phyloP scores from a whole-genome alignment of 371 early-diverging fungal species.

The Mucor racemosus region DNA sequence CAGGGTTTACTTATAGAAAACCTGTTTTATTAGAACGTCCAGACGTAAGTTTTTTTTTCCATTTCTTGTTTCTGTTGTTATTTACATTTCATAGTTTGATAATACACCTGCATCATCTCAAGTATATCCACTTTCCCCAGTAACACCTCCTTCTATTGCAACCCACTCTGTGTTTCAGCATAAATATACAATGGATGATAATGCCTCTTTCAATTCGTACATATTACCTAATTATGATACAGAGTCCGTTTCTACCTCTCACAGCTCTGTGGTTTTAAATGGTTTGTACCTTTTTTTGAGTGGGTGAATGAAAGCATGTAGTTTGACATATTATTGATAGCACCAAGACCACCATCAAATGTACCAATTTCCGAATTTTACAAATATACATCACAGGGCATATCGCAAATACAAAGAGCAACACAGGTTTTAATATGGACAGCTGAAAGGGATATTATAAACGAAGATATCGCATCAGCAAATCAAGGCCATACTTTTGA shows the following conservation, averaged over 20 bases:
- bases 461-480: background rate
- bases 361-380: background rate
- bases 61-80: background rate
- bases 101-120: background rate
- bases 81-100: background rate
- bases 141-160: background rate
- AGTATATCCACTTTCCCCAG: background rate
- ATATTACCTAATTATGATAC: background rate
- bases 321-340: background rate
- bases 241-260: background rate
- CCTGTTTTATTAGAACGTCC: background rate
- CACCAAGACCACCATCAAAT: background rate
- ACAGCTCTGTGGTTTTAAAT: background rate
- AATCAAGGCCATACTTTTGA: background rate
- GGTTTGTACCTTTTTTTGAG: background rate
- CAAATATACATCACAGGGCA: background rate
- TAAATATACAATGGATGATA: background rate
- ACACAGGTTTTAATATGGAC: background rate
- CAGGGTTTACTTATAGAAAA: background rate
- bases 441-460: background rate
- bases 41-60: background rate
- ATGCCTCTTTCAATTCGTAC: background rate
- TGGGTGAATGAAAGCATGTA: background rate
- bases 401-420: background rate
- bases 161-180: background rate